These are phyloP conservation scores for Hura crepitans DNA, from an alignment of 441 rosid genomes.

Conservation along the genomic window DNA sequence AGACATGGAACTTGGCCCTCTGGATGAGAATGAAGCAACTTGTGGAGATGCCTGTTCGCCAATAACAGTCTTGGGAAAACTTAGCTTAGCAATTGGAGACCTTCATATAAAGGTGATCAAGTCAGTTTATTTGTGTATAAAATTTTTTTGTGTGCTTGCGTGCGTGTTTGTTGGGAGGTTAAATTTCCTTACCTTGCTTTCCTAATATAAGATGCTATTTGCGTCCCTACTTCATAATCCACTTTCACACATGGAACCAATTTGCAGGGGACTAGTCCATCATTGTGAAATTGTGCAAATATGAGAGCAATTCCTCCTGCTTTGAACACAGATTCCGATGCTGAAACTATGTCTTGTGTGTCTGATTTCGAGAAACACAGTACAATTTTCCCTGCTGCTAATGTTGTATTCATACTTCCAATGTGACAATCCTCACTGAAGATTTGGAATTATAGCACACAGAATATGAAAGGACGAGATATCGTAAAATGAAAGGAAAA, in stretches of 20 bases:
- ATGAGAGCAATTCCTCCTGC: constrained; percentile 40
- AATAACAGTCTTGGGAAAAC: constrained; percentile 24
- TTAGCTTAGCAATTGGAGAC: constrained; percentile 28
- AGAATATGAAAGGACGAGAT: background rate
- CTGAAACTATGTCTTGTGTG: constrained; percentile 21
- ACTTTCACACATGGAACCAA: constrained; percentile 36
- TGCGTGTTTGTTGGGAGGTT: background rate
- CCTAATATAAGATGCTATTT: constrained; percentile 39
- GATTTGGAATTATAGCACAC: constrained; percentile 6
- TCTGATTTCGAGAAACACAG: constrained; percentile 33
- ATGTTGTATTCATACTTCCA: constrained; percentile 37
- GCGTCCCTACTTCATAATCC: constrained; percentile 35
- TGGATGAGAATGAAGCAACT: constrained; percentile 35
- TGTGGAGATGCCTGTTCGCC: constrained; percentile 27
- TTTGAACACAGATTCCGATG: constrained; percentile 26
- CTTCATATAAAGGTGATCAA: constrained; percentile 8
- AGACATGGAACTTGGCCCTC: constrained; percentile 36
- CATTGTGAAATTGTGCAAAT: constrained; percentile 27
- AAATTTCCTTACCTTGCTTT: constrained; percentile 26
- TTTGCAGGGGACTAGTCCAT: constrained; percentile 24
- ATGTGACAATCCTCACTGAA: constrained; percentile 29
- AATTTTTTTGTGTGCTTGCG: background rate
- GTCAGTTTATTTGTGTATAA: background rate
- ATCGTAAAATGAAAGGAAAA: background rate
- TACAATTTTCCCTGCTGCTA: constrained; percentile 39